phyloP scores from a whole-genome alignment of 1,284 basidiomycete genomes.

The Sparassis latifolia region DNA sequence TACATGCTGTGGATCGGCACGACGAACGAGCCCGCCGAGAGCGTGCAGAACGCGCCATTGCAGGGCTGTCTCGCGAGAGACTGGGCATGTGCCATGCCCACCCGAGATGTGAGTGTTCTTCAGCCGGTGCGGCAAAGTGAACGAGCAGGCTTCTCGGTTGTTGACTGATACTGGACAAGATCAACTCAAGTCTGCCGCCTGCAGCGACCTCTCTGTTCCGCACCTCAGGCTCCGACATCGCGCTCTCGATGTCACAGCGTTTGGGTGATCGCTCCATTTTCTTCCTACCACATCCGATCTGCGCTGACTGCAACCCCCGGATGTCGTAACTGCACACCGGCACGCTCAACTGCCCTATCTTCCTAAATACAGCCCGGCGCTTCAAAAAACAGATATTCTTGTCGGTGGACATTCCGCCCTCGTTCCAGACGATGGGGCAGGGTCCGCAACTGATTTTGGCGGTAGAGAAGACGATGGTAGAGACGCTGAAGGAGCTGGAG shows the following conservation, averaged over 20 bases:
- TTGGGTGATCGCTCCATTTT: constrained; percentile 48
- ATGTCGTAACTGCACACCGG: constrained; percentile 2
- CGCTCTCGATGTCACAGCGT: constrained; percentile 70
- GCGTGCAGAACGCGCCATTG: constrained; percentile 40
- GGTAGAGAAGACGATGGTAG: constrained; percentile 53
- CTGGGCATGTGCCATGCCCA: constrained; percentile 84
- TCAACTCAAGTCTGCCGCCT: constrained; percentile 33
- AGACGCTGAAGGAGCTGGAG: constrained; percentile 39
- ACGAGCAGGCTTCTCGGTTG: not conserved
- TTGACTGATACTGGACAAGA: constrained; percentile 10
- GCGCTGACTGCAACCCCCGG: constrained; percentile 12
- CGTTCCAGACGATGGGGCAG: constrained; percentile 37
- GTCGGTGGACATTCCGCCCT: constrained; percentile 55
- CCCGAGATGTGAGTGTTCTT: constrained; percentile 30
- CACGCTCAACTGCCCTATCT: constrained; percentile 2
- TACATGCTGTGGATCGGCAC: constrained; percentile 81
- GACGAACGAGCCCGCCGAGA: constrained; percentile 42
- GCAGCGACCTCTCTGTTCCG: constrained; percentile 66
- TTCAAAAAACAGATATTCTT: constrained; percentile 64
- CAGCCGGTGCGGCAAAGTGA: not conserved
- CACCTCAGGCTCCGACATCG: constrained; percentile 55
- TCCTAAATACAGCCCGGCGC: constrained; percentile 41
- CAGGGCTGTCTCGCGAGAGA: constrained; percentile 61
- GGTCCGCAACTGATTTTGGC: constrained; percentile 41
- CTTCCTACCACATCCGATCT: constrained; percentile 4